Evolutionary conservation across 768 basidiomycete species (phyloP).

Genomic region (Russula earlei): DNA sequence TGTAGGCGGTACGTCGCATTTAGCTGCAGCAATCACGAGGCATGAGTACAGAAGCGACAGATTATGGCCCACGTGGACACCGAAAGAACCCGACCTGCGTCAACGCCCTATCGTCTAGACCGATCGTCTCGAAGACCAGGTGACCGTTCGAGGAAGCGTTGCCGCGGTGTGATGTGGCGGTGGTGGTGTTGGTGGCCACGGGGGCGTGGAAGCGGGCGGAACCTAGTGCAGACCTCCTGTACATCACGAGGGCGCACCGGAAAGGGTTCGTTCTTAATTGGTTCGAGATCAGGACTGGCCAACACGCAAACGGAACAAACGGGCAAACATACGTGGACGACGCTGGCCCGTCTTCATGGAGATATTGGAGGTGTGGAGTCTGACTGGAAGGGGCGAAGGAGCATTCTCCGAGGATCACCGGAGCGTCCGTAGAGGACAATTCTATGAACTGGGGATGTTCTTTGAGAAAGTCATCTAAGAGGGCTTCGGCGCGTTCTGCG

Average conservation of each 20-base stretch:
- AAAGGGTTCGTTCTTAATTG: background rate
- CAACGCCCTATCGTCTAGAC: slow-evolving; percentile 6
- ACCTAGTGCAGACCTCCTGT: slow-evolving; percentile 12
- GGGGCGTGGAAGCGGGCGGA: slow-evolving; percentile 15
- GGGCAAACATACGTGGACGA: background rate
- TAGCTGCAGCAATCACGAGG: slow-evolving; percentile 1
- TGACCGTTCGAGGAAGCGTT: background rate
- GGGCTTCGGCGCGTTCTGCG: slow-evolving; percentile 5
- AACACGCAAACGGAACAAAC: background rate
- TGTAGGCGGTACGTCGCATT: slow-evolving; percentile 18
- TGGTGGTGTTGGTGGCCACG: background rate
- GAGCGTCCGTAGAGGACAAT: slow-evolving; percentile 10
- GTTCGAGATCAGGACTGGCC: slow-evolving; percentile 7
- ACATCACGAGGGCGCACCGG: slow-evolving; percentile 7
- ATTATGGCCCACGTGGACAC: background rate
- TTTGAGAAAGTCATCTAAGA: slow-evolving; percentile 8
- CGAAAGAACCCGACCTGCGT: slow-evolving; percentile 3
- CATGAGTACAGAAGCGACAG: too few relatives aligned
- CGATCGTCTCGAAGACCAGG: slow-evolving; percentile 7
- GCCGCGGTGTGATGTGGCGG: background rate
- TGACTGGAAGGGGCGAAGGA: background rate
- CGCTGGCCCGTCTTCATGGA: background rate
- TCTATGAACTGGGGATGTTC: slow-evolving; percentile 13
- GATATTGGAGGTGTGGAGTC: slow-evolving; percentile 3
- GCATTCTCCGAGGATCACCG: slow-evolving; percentile 12